A percentile compares a stretch with the other conserved stretches of the same genome.
These are phyloP conservation scores for Candida dubliniensis DNA, from an alignment of 1,139 yeast species.

Conservation along the genomic window DNA sequence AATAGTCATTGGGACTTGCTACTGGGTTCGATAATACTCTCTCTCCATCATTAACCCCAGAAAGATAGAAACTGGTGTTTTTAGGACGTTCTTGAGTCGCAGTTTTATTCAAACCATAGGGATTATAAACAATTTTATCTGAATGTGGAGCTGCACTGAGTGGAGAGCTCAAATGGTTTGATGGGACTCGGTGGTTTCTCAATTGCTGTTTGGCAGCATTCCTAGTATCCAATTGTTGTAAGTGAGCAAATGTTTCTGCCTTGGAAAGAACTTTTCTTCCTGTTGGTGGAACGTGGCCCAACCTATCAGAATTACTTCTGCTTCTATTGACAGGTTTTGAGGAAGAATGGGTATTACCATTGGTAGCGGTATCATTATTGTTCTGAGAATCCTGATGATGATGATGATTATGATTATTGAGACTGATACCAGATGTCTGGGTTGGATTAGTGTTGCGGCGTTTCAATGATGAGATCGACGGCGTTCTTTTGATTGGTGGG, in stretches of 20 bases:
- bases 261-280: slow-evolving; percentile 18
- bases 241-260: slow-evolving; percentile 42
- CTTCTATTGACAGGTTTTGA: neutral
- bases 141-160: slow-evolving; percentile 9
- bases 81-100: slow-evolving; percentile 38
- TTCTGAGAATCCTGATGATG: neutral
- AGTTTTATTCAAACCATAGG: slow-evolving; percentile 44
- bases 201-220: slow-evolving; percentile 25
- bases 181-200: slow-evolving; percentile 13
- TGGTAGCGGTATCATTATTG: neutral
- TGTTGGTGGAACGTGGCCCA: neutral
- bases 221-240: slow-evolving; percentile 34
- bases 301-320: slow-evolving; percentile 3
- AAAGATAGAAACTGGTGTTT: slow-evolving; percentile 42
- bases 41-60: slow-evolving; percentile 36
- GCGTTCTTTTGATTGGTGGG: slow-evolving; percentile 16
- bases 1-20: slow-evolving; percentile 62
- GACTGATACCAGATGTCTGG: neutral
- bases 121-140: slow-evolving; percentile 47
- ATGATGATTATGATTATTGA: neutral
- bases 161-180: slow-evolving; percentile 9
- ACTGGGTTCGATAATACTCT: slow-evolving; percentile 63
- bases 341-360: neutral
- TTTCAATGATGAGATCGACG: slow-evolving; percentile 30
- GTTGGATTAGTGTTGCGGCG: slow-evolving; percentile 26